phyloP scores from a whole-genome alignment of 371 early-diverging fungal species.

The Chytridiales sp. region DNA sequence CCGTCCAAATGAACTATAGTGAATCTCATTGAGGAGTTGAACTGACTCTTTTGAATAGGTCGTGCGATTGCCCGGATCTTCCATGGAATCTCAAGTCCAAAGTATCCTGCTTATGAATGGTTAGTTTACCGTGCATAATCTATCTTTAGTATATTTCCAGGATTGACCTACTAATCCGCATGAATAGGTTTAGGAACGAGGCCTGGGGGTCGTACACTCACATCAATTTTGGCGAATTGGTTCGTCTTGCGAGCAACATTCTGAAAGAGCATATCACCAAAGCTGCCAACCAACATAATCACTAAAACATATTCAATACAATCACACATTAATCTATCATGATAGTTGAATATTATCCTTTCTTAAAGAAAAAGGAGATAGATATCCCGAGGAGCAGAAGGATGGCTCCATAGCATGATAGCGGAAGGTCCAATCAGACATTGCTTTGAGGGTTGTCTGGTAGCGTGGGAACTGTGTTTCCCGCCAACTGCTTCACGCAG shows the following conservation, averaged over 20 bases:
- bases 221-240: constrained; percentile 34
- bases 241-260: constrained; percentile 28
- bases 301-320: too few species aligned
- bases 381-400: too few species aligned
- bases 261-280: too few species aligned
- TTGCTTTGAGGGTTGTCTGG: too few species aligned
- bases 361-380: too few species aligned
- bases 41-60: constrained; percentile 30
- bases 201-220: constrained; percentile 38
- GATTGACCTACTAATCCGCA: neutral
- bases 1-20: neutral
- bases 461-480: too few species aligned
- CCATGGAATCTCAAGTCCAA: constrained; percentile 62
- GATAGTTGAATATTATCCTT: too few species aligned
- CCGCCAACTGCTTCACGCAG: too few species aligned
- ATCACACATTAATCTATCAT: too few species aligned
- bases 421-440: too few species aligned
- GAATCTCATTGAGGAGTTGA: neutral
- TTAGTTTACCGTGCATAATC: neutral
- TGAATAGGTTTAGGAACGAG: constrained; percentile 25
- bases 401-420: too few species aligned
- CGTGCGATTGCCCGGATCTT: constrained; percentile 61
- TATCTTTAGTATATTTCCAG: neutral
- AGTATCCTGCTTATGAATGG: constrained; percentile 53
- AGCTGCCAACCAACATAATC: too few species aligned